Evolutionary conservation across 2,329 filamentous ascomycete genomes (phyloP).

Genomic region (Didymella exigua): DNA sequence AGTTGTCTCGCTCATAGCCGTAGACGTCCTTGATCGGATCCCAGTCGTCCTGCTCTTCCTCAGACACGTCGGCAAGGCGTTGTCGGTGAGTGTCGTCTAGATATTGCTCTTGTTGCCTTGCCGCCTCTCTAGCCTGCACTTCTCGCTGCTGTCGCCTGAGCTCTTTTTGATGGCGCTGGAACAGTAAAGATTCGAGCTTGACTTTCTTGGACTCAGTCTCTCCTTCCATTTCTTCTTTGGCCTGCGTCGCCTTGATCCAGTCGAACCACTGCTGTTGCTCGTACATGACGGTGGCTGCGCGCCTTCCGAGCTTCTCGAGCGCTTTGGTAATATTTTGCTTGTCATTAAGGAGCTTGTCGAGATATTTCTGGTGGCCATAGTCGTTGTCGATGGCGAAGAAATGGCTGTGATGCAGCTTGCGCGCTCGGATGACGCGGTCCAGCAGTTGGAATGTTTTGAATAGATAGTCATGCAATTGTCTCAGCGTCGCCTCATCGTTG

Average conservation of each 20-base stretch:
- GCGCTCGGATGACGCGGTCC: conserved; percentile 51
- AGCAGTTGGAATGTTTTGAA: conserved; percentile 48
- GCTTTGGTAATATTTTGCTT: conserved; percentile 48
- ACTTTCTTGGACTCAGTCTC: conserved; percentile 58
- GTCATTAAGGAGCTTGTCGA: conserved; percentile 47
- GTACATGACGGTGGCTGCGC: conserved; percentile 53
- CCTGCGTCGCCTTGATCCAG: conserved; percentile 55
- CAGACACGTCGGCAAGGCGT: conserved; percentile 46
- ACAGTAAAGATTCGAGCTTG: conserved; percentile 56
- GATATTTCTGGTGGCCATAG: conserved; percentile 53
- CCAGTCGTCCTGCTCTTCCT: conserved; percentile 50
- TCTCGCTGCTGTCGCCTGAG: conserved; percentile 49
- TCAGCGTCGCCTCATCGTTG: conserved; percentile 46
- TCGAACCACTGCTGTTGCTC: conserved; percentile 56
- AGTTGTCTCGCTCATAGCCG: conserved; percentile 53
- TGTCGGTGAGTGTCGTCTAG: conserved; percentile 53
- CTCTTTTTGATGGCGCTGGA: conserved; percentile 56
- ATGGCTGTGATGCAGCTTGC: conserved; percentile 51
- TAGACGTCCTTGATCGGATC: conserved; percentile 57
- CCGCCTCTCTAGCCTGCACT: conserved; percentile 51
- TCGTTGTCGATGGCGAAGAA: conserved; percentile 53
- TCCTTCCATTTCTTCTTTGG: conserved; percentile 52
- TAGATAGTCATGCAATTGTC: conserved; percentile 51
- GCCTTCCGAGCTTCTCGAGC: conserved; percentile 52
- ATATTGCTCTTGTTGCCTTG: conserved; percentile 52